phyloP scores from a whole-genome alignment of 2,329 filamentous ascomycete species.

The Xylaria sp. region DNA sequence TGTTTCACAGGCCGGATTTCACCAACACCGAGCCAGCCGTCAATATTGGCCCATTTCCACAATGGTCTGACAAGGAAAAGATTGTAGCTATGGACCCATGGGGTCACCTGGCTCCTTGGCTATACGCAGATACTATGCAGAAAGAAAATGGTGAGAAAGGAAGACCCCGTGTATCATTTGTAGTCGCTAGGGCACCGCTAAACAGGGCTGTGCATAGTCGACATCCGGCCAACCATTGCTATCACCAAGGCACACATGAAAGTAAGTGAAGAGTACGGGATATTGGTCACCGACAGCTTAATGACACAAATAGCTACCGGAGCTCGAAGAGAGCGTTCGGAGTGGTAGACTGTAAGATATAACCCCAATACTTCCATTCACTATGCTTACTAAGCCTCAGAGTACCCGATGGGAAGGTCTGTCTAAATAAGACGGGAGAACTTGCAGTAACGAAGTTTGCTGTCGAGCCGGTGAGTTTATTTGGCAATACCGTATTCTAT shows the following conservation, averaged over 20 bases:
- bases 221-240: slow-evolving; percentile 90
- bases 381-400: slow-evolving; percentile 48
- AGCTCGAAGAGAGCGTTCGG: slow-evolving; percentile 88
- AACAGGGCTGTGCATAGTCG: slow-evolving; percentile 60
- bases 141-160: slow-evolving; percentile 70
- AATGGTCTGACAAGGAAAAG: slow-evolving; percentile 91
- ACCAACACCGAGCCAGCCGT: slow-evolving; percentile 92
- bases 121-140: slow-evolving; percentile 82
- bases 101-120: slow-evolving; percentile 85
- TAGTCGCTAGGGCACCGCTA: slow-evolving; percentile 1
- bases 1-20: slow-evolving; percentile 62
- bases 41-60: slow-evolving; percentile 85
- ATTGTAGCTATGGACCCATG: slow-evolving; percentile 98
- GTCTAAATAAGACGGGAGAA: slow-evolving; percentile 85
- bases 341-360: slow-evolving; percentile 73
- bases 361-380: neutral
- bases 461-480: slow-evolving; percentile 83
- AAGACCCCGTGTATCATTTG: neutral
- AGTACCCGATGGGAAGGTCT: slow-evolving; percentile 85
- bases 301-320: slow-evolving; percentile 69
- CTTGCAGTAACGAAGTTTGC: slow-evolving; percentile 95
- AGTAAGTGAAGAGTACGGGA: slow-evolving; percentile 45
- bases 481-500: slow-evolving; percentile 39
- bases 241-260: slow-evolving; percentile 96
- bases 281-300: slow-evolving; percentile 30